Evolutionary conservation across 495 filamentous ascomycete genomes (phyloP).

Genomic region (Neurospora hispaniola): DNA sequence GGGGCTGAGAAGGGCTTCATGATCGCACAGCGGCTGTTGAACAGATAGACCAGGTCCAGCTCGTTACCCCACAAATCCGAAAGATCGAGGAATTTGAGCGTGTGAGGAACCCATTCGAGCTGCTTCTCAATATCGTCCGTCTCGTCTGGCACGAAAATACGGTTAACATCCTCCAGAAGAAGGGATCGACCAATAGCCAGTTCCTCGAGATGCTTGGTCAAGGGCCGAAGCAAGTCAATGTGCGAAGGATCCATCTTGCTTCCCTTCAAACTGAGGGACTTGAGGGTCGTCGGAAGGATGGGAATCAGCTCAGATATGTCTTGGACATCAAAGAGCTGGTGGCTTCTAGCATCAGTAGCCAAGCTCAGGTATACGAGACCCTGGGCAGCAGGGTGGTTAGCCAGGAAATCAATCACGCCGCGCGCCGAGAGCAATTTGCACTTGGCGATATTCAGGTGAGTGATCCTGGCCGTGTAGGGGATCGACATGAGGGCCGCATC

Average conservation of each 20-base stretch:
- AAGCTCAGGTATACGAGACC: slow-evolving; percentile 67
- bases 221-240: slow-evolving; percentile 51
- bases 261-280: slow-evolving; percentile 69
- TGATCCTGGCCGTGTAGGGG: slow-evolving; percentile 59
- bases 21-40: slow-evolving; percentile 46
- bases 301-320: slow-evolving; percentile 59
- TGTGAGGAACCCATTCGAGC: slow-evolving; percentile 46
- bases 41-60: slow-evolving; percentile 53
- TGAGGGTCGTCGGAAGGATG: slow-evolving; percentile 54
- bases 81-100: slow-evolving; percentile 66
- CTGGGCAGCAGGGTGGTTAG: slow-evolving; percentile 59
- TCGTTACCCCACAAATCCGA: slow-evolving; percentile 50
- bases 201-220: slow-evolving; percentile 76
- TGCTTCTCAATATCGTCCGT: slow-evolving; percentile 17
- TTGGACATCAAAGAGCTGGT: slow-evolving; percentile 56
- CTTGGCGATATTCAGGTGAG: slow-evolving; percentile 70
- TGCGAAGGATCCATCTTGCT: slow-evolving; percentile 57
- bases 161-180: slow-evolving; percentile 52
- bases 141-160: slow-evolving; percentile 40
- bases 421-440: slow-evolving; percentile 61
- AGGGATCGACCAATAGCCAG: slow-evolving; percentile 64
- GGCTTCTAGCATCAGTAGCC: slow-evolving; percentile 59
- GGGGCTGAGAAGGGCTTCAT: slow-evolving; percentile 54
- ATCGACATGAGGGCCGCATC: slow-evolving; percentile 62
- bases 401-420: slow-evolving; percentile 60